Evolutionary conservation across 2,329 filamentous ascomycete species (phyloP).

Genomic region (Decorospora gaudefroyi): DNA sequence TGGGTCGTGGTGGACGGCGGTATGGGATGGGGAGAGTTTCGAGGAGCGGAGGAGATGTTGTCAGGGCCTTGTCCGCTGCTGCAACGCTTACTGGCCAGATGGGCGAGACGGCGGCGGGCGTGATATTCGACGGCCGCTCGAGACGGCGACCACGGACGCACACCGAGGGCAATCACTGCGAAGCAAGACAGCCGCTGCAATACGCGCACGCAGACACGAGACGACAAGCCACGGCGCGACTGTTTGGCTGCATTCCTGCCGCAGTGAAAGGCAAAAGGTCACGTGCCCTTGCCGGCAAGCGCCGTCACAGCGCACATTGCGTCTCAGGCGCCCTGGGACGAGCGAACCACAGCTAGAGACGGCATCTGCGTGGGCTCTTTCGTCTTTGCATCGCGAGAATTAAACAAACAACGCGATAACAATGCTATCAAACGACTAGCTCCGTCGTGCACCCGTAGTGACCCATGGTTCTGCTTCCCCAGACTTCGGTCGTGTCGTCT

Average conservation of each 20-base stretch:
- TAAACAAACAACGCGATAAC: too few relatives aligned
- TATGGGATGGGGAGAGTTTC: constrained; percentile 28
- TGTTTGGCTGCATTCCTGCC: constrained; percentile 23
- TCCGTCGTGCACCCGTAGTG: constrained; percentile 15
- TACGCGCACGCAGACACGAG: constrained; percentile 1
- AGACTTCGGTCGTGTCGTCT: constrained; percentile 9
- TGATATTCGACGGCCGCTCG: too few relatives aligned
- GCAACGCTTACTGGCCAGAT: constrained; percentile 36
- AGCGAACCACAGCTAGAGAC: too few relatives aligned
- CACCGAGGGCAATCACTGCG: constrained; percentile 3
- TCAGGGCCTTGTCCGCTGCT: constrained; percentile 34
- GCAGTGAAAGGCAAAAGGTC: constrained; percentile 16
- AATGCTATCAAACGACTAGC: too few relatives aligned
- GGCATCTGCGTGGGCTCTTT: too few relatives aligned
- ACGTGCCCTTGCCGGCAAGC: constrained; percentile 18
- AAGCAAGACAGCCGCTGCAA: constrained; percentile 8
- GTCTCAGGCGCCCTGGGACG: too few relatives aligned
- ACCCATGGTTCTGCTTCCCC: constrained; percentile 16
- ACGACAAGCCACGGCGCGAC: constrained; percentile 1
- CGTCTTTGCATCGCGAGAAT: too few relatives aligned
- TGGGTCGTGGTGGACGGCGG: constrained; percentile 29
- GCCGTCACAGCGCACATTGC: background rate
- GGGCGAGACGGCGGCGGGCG: constrained; percentile 25
- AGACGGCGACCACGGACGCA: constrained; percentile 3
- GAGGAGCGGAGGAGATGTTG: constrained; percentile 31